phyloP scores from a whole-genome alignment of 129 eudicot species.

The Erigeron canadensis region DNA sequence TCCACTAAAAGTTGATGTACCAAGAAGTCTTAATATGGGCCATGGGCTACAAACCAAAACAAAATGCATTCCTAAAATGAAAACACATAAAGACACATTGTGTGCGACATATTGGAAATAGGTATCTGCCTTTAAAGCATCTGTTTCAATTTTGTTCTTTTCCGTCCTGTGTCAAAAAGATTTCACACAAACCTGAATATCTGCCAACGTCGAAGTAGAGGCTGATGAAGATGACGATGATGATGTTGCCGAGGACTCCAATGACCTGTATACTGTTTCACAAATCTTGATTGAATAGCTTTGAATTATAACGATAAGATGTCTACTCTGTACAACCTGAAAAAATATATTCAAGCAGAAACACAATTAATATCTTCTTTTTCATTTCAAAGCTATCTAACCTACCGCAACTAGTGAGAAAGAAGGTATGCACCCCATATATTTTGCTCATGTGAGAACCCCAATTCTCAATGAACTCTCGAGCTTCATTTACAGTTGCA shows the following conservation, averaged over 20 bases:
- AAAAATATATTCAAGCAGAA: constrained; percentile 24
- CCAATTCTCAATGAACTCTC: constrained; percentile 92
- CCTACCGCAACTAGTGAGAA: constrained; percentile 10
- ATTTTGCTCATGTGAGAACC: constrained; percentile 75
- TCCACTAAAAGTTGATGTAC: background rate
- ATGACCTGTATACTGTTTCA: constrained; percentile 39
- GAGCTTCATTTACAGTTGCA: constrained; percentile 72
- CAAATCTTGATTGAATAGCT: constrained; percentile 52
- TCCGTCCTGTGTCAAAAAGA: constrained; percentile 6
- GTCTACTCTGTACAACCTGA: constrained; percentile 63
- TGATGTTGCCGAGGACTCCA: constrained; percentile 31
- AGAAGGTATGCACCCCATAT: constrained; percentile 56
- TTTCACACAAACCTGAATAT: constrained; percentile 54
- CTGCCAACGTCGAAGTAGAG: constrained; percentile 45
- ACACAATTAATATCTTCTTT: background rate
- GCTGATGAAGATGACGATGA: constrained; percentile 31
- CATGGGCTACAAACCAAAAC: background rate
- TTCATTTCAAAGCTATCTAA: background rate
- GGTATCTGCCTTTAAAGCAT: background rate
- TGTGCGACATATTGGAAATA: too few species aligned
- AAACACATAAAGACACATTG: background rate
- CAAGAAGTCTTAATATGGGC: background rate
- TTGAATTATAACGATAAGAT: constrained; percentile 51
- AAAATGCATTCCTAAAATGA: background rate
- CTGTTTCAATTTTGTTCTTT: constrained; percentile 2